These are phyloP conservation scores for Diutina rugosa DNA, from an alignment of 1,139 yeast genomes.

Conservation along the genomic window DNA sequence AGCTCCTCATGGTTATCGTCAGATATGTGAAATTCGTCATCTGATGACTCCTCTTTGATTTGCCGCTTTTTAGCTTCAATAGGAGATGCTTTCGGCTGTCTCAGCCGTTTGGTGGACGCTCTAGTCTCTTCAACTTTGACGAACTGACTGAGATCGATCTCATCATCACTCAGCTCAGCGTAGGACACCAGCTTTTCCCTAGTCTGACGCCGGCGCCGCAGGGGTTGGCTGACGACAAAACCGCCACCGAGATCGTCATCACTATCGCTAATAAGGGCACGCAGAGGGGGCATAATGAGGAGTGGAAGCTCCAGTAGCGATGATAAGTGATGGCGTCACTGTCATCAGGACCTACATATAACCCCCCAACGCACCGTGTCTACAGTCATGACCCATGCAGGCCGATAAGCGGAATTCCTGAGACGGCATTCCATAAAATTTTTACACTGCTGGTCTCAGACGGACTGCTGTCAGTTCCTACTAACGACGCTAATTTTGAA, in stretches of 20 bases:
- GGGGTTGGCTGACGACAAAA: neutral
- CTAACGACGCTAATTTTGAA: too few species aligned
- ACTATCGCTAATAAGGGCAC: neutral
- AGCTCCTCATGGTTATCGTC: conserved; percentile 2
- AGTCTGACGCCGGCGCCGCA: neutral
- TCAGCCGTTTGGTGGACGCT: conserved; percentile 6
- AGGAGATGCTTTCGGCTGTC: conserved; percentile 6
- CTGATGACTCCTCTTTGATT: neutral
- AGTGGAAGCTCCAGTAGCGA: neutral
- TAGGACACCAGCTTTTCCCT: conserved; percentile 10
- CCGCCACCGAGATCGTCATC: conserved; percentile 1
- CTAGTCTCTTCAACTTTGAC: conserved; percentile 7
- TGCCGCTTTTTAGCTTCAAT: neutral
- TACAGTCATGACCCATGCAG: neutral
- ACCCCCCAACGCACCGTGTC: neutral
- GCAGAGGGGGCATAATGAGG: neutral
- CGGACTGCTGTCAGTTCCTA: neutral
- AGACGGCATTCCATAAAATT: neutral
- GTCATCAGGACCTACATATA: neutral
- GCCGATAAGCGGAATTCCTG: neutral
- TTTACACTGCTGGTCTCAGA: neutral
- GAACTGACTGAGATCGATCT: conserved; percentile 10
- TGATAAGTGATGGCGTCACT: neutral
- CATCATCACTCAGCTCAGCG: conserved; percentile 12
- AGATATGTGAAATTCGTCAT: neutral